A percentile compares a stretch with the other conserved stretches of the same genome.
Conservation (phyloP, 495 filamentous ascomycete genomes). For the Penicillium manginii region DNA sequence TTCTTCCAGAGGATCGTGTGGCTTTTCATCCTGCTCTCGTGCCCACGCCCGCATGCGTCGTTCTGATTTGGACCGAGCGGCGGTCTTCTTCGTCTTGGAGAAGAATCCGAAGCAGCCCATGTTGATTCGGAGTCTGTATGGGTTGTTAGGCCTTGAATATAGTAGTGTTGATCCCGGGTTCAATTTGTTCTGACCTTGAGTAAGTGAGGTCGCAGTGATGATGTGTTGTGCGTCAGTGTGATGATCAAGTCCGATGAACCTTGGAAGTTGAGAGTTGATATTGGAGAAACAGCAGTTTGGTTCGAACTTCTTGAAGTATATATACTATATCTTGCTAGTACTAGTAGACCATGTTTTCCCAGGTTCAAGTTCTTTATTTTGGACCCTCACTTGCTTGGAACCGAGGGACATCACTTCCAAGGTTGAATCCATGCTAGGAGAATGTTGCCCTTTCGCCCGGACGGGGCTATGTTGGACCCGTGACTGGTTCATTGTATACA, state of each 20-base stretch:
- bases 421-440: no score
- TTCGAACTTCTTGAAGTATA: no score
- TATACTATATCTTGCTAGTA: no score
- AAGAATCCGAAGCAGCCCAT: conserved; percentile 2
- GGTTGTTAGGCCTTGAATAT: neutral
- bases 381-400: no score
- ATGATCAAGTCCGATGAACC: no score
- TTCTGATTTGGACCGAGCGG: neutral
- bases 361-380: no score
- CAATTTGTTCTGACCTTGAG: neutral
- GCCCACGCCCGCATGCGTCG: neutral
- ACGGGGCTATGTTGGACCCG: neutral
- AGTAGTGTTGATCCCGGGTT: neutral
- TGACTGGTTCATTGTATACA: neutral
- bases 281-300: no score
- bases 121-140: conserved; percentile 1
- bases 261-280: no score
- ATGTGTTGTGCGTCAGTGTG: neutral
- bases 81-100: conserved; percentile 2
- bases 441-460: neutral
- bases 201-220: neutral
- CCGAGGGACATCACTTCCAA: no score
- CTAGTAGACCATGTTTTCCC: no score
- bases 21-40: neutral
- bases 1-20: neutral